Evolutionary conservation across 2,329 filamentous ascomycete genomes (phyloP).

Genomic region (Scolecobasidium constrictum): DNA sequence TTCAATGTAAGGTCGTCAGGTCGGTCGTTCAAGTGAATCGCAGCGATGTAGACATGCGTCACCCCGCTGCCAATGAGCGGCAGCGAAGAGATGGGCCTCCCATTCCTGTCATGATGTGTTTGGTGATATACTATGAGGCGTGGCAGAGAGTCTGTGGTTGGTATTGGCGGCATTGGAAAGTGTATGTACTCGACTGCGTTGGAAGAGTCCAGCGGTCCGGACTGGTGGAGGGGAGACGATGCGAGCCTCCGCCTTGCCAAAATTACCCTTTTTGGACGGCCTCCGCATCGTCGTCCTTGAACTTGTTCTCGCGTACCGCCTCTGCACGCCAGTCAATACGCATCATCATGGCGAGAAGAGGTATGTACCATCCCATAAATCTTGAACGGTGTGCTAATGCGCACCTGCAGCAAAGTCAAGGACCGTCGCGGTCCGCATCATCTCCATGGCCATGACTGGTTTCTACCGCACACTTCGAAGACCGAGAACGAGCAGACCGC

Average conservation of each 20-base stretch:
- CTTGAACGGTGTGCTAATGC: too few species aligned
- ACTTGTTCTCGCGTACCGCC: too few species aligned
- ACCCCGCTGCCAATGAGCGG: conserved; percentile 47
- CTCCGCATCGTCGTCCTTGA: too few species aligned
- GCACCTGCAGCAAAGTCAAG: conserved; percentile 65
- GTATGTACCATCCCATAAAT: background rate
- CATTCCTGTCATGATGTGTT: conserved; percentile 46
- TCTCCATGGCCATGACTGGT: conserved; percentile 98
- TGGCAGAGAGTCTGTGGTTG: conserved; percentile 13
- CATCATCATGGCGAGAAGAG: background rate
- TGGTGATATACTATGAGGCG: conserved; percentile 51
- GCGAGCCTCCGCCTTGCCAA: too few species aligned
- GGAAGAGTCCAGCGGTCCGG: too few species aligned
- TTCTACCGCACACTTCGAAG: conserved; percentile 90
- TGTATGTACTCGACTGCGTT: too few species aligned
- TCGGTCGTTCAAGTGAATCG: conserved; percentile 68
- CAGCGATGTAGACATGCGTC: conserved; percentile 79
- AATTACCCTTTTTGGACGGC: background rate
- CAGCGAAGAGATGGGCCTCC: conserved; percentile 49
- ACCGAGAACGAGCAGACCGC: conserved; percentile 66
- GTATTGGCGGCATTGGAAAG: background rate
- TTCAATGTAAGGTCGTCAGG: conserved; percentile 66
- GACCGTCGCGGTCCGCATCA: conserved; percentile 81
- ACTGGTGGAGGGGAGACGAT: too few species aligned
- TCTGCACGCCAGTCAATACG: too few species aligned